Percentiles rank a stretch among this genome's conserved stretches.
Conservation (phyloP, 805 yeast species). For the Priceomyces melissophilus region DNA sequence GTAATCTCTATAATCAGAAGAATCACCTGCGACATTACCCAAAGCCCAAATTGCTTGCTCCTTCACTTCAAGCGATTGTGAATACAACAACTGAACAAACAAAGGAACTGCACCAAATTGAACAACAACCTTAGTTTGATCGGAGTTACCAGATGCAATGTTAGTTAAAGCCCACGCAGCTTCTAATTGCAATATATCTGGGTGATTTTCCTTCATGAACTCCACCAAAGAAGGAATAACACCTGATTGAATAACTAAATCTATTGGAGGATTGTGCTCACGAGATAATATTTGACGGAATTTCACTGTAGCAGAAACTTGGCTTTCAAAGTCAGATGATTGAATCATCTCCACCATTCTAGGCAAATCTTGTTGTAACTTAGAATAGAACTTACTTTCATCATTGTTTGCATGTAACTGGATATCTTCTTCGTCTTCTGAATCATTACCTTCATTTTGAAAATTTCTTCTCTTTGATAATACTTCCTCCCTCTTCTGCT, state of each 20-base stretch:
- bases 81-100: slow-evolving; percentile 76
- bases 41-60: slow-evolving; percentile 99
- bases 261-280: slow-evolving; percentile 95
- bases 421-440: slow-evolving; percentile 40
- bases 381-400: slow-evolving; percentile 38
- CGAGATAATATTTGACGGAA: slow-evolving; percentile 91
- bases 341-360: slow-evolving; percentile 77
- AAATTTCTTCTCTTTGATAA: slow-evolving; percentile 90
- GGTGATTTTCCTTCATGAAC: slow-evolving; percentile 70
- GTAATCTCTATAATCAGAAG: slow-evolving; percentile 83
- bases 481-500: slow-evolving; percentile 94
- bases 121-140: slow-evolving; percentile 86
- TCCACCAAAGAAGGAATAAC: slow-evolving; percentile 89
- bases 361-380: slow-evolving; percentile 65
- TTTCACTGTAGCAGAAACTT: slow-evolving; percentile 83
- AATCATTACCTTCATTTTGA: slow-evolving; percentile 36
- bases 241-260: slow-evolving; percentile 86
- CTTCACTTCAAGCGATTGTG: slow-evolving; percentile 84
- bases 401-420: slow-evolving; percentile 47
- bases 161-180: slow-evolving; percentile 99
- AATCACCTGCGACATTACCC: slow-evolving; percentile 98
- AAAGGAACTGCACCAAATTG: slow-evolving; percentile 92
- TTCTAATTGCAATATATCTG: slow-evolving; percentile 88
- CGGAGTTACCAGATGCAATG: slow-evolving; percentile 90
- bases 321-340: slow-evolving; percentile 72